phyloP scores from a whole-genome alignment of 2,329 filamentous ascomycete genomes.

The Alternaria ventricosa region DNA sequence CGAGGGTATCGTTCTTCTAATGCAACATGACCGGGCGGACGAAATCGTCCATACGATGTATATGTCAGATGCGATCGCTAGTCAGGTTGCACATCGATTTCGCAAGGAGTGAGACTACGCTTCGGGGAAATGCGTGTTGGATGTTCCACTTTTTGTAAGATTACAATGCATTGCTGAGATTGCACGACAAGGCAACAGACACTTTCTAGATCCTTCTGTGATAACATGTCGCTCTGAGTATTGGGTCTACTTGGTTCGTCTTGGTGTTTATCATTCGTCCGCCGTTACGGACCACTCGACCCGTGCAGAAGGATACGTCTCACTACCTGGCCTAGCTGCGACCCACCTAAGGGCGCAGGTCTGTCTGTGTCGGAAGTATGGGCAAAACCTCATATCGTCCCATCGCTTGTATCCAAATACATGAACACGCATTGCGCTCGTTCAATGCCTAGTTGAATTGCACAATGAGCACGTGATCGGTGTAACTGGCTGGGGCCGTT shows the following conservation, averaged over 20 bases:
- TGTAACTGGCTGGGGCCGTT: neutral
- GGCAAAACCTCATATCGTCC: neutral
- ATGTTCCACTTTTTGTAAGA: neutral
- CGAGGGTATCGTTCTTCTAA: neutral
- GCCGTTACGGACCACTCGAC: neutral
- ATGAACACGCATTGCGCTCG: neutral
- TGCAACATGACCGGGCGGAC: neutral
- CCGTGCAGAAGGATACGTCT: neutral
- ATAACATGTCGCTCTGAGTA: neutral
- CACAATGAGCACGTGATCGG: neutral
- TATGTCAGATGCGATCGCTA: neutral
- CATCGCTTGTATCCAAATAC: neutral
- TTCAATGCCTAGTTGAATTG: neutral
- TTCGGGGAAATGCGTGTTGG: neutral
- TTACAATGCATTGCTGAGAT: neutral
- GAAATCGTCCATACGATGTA: neutral
- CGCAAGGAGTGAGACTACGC: neutral
- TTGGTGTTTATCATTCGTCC: neutral
- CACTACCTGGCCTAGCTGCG: neutral
- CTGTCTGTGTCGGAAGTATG: neutral
- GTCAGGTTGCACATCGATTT: neutral
- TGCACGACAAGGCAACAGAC: neutral
- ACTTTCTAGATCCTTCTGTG: neutral
- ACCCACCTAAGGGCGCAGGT: neutral
- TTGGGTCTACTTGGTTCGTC: neutral